Conservation (phyloP, 1,284 basidiomycete genomes). For the Tremellales sp. region DNA sequence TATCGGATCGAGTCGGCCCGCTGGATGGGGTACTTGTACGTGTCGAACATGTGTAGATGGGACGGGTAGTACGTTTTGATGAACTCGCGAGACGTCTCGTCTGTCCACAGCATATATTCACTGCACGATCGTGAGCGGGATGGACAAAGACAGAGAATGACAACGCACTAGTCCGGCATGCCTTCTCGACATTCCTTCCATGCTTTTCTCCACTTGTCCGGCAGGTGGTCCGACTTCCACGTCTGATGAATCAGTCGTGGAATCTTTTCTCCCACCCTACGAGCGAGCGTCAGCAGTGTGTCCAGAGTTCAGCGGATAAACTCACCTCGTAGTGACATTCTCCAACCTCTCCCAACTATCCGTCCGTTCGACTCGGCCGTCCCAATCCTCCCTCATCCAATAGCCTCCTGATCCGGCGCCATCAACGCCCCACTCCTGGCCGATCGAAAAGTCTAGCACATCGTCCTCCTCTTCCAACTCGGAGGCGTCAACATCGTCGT, state of each 20-base stretch:
- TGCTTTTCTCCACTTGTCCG: conserved; percentile 72
- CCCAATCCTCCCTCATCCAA: conserved; percentile 46
- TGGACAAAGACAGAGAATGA: conserved; percentile 3
- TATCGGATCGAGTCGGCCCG: conserved; percentile 97
- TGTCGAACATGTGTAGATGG: conserved; percentile 89
- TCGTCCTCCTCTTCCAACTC: conserved; percentile 1
- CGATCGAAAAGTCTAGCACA: neutral
- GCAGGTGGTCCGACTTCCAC: conserved; percentile 89
- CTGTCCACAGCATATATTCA: conserved; percentile 97
- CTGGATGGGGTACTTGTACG: conserved; percentile 90
- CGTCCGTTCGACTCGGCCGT: conserved; percentile 37
- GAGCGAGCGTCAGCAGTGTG: conserved; percentile 6
- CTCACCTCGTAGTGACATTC: conserved; percentile 40
- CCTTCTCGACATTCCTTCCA: conserved; percentile 77
- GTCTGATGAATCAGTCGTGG: conserved; percentile 97
- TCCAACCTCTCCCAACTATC: conserved; percentile 38
- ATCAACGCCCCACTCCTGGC: conserved; percentile 40
- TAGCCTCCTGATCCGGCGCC: conserved; percentile 43
- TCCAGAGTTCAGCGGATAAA: conserved; percentile 1
- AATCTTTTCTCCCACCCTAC: conserved; percentile 60
- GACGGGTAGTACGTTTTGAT: conserved; percentile 82
- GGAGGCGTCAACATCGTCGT: neutral
- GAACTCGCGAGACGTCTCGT: conserved; percentile 82
- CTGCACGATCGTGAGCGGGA: conserved; percentile 8
- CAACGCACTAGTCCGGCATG: conserved; percentile 90